phyloP scores from a whole-genome alignment of 768 basidiomycete species.

The Lanmaoa rubissima region DNA sequence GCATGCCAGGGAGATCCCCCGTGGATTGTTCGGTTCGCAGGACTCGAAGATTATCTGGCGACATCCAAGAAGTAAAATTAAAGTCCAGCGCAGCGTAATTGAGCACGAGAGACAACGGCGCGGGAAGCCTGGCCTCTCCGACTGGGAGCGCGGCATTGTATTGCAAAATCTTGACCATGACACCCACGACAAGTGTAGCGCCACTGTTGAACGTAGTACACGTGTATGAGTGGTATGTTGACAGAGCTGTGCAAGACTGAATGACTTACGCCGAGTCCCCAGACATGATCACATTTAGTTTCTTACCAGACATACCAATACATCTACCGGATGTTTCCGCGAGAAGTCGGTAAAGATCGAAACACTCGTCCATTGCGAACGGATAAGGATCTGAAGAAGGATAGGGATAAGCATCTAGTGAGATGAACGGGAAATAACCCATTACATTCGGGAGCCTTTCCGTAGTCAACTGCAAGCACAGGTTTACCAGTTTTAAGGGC shows the following conservation, averaged over 20 bases:
- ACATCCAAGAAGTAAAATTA: constrained; percentile 98
- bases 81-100: constrained; percentile 94
- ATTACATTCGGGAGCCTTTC: constrained; percentile 95
- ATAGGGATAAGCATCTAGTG: background rate
- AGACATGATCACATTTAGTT: constrained; percentile 73
- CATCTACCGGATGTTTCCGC: constrained; percentile 74
- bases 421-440: constrained; percentile 4
- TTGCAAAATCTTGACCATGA: constrained; percentile 85
- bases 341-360: constrained; percentile 83
- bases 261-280: constrained; percentile 95
- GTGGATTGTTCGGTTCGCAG: constrained; percentile 87
- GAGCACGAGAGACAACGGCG: constrained; percentile 80
- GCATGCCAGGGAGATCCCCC: constrained; percentile 71
- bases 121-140: constrained; percentile 48
- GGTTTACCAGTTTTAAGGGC: constrained; percentile 74
- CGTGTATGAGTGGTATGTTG: constrained; percentile 9
- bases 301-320: constrained; percentile 86
- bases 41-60: constrained; percentile 76
- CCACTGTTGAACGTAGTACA: constrained; percentile 52
- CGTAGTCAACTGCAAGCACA: constrained; percentile 87
- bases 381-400: constrained; percentile 82
- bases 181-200: constrained; percentile 80
- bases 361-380: constrained; percentile 92
- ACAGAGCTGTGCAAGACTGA: constrained; percentile 1
- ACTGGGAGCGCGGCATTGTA: constrained; percentile 35